A percentile compares a stretch with the other conserved stretches of the same genome.
Conservation (phyloP, 2,329 filamentous ascomycete species). For the Microthyrium microscopicum region DNA sequence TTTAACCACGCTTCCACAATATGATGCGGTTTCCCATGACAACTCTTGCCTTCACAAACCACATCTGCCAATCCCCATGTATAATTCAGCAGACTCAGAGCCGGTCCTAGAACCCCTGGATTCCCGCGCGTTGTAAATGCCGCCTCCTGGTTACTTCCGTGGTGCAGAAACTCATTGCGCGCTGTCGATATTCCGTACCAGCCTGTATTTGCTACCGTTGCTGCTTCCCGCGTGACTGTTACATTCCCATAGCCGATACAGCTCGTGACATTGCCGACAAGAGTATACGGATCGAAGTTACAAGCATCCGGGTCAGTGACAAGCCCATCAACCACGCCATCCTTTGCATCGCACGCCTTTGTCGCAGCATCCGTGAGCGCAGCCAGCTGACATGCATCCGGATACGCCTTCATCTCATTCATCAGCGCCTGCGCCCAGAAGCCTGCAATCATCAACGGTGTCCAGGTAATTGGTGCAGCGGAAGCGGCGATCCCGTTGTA, state of each 20-base stretch:
- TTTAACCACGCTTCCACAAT: slow-evolving; percentile 3
- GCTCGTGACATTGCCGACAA: slow-evolving; percentile 9
- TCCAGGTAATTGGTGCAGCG: slow-evolving; percentile 15
- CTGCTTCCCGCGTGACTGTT: not conserved
- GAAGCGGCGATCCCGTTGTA: slow-evolving; percentile 17
- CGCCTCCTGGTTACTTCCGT: not conserved
- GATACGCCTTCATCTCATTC: slow-evolving; percentile 10
- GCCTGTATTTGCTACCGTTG: slow-evolving; percentile 2
- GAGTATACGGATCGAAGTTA: slow-evolving; percentile 10
- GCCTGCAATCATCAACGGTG: slow-evolving; percentile 10
- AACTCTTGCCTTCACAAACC: slow-evolving; percentile 1
- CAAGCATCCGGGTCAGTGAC: slow-evolving; percentile 12
- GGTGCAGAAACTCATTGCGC: not conserved
- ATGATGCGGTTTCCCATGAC: slow-evolving; percentile 1
- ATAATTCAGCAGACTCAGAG: not conserved
- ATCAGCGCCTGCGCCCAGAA: slow-evolving; percentile 10
- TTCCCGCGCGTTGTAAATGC: slow-evolving; percentile 1
- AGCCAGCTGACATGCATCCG: slow-evolving; percentile 12
- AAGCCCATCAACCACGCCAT: slow-evolving; percentile 18
- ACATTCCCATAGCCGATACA: slow-evolving; percentile 6
- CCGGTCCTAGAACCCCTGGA: not conserved
- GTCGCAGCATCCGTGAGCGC: slow-evolving; percentile 10
- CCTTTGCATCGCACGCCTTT: slow-evolving; percentile 14
- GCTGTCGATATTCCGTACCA: slow-evolving; percentile 3
- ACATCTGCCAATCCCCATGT: slow-evolving; percentile 1